phyloP scores from a whole-genome alignment of 495 filamentous ascomycete species.

The Penicillium tannophilum region DNA sequence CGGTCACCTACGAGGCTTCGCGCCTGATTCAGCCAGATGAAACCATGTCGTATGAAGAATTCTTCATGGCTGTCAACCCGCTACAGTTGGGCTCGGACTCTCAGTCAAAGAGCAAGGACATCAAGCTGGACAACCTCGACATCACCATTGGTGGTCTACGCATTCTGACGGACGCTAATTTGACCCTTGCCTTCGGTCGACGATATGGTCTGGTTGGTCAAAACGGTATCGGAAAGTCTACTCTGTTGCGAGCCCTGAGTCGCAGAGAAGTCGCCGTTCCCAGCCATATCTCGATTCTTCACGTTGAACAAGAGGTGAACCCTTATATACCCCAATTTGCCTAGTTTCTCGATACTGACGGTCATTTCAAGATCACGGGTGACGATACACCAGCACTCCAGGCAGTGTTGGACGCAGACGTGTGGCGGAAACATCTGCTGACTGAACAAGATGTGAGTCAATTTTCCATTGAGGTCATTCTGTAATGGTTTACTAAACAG shows the following conservation, averaged over 20 bases:
- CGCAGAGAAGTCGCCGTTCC: conserved; percentile 93
- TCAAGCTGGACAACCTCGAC: conserved; percentile 96
- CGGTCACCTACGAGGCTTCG: conserved; percentile 95
- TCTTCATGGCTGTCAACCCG: conserved; percentile 99
- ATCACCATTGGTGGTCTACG: conserved; percentile 86
- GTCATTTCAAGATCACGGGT: conserved; percentile 70
- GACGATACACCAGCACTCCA: conserved; percentile 96
- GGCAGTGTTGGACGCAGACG: conserved; percentile 95
- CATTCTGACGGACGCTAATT: conserved; percentile 84
- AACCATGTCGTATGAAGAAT: conserved; percentile 96
- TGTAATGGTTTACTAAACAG: conserved; percentile 18
- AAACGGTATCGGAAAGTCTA: conserved; percentile 99
- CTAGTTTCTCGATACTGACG: conserved; percentile 11
- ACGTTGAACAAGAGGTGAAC: conserved; percentile 93
- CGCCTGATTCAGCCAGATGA: conserved; percentile 79
- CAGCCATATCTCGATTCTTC: conserved; percentile 96
- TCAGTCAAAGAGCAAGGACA: conserved; percentile 91
- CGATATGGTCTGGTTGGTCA: conserved; percentile 97
- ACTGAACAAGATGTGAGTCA: conserved; percentile 78
- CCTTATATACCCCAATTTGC: background rate
- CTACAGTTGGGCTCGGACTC: conserved; percentile 80
- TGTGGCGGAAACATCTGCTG: conserved; percentile 96
- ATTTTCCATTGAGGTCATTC: background rate
- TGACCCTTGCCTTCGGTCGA: conserved; percentile 90
- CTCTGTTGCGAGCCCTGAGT: conserved; percentile 85